phyloP scores from a whole-genome alignment of 768 basidiomycete species.

The Hebeloma cylindrosporum region DNA sequence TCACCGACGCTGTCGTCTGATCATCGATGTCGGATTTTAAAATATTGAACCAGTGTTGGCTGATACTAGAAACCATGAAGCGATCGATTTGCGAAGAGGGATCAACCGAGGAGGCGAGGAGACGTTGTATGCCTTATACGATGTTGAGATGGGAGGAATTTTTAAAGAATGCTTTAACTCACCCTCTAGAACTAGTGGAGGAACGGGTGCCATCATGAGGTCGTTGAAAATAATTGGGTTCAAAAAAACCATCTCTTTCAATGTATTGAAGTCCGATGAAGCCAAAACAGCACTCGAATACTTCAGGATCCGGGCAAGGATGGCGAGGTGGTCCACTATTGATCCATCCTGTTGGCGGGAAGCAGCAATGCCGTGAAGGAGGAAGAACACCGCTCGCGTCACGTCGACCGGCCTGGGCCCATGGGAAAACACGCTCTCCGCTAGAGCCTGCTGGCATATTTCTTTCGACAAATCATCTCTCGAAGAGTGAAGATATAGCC shows the following conservation, averaged over 20 bases:
- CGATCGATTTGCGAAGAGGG: conserved; percentile 36
- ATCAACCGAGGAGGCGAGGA: conserved; percentile 44
- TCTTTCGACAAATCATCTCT: conserved; percentile 26
- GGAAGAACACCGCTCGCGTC: conserved; percentile 19
- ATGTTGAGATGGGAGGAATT: background rate
- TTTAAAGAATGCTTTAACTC: background rate
- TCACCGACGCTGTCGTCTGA: conserved; percentile 10
- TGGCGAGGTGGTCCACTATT: conserved; percentile 31
- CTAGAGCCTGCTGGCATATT: conserved; percentile 33
- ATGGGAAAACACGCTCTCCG: conserved; percentile 30
- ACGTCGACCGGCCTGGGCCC: conserved; percentile 28
- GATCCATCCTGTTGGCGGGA: conserved; percentile 18
- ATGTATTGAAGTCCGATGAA: conserved; percentile 25
- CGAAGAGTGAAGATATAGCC: conserved; percentile 41
- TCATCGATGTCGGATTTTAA: conserved; percentile 13
- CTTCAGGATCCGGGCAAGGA: conserved; percentile 40
- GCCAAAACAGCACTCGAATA: conserved; percentile 28
- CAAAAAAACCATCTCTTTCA: conserved; percentile 44
- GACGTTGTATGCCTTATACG: conserved; percentile 36
- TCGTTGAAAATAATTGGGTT: conserved; percentile 31
- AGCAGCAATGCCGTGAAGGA: conserved; percentile 19
- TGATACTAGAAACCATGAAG: conserved; percentile 38
- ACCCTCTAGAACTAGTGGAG: conserved; percentile 36
- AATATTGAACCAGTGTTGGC: conserved; percentile 43
- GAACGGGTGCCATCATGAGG: conserved; percentile 33